Conservation (phyloP, 2,329 filamentous ascomycete genomes). For the Diaporthe humulicola region DNA sequence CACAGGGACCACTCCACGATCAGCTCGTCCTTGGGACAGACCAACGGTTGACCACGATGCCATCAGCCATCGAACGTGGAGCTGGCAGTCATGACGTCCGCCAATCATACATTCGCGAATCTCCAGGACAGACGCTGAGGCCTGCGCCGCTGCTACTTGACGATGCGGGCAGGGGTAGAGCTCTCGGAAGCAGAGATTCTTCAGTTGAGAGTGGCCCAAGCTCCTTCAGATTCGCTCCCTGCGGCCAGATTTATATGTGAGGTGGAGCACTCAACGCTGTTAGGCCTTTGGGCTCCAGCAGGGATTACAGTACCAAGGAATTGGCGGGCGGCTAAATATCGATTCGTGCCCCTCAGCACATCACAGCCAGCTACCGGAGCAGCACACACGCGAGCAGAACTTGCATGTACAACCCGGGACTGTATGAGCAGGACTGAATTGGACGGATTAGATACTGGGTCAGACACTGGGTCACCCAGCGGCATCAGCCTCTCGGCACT, state of each 20-base stretch:
- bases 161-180: slow-evolving; percentile 28
- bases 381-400: not conserved
- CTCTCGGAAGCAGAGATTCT: slow-evolving; percentile 23
- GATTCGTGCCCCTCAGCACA: not conserved
- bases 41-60: too few relatives aligned
- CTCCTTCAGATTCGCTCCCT: not conserved
- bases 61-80: not conserved
- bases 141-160: not conserved
- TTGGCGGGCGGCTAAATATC: slow-evolving; percentile 31
- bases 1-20: not conserved
- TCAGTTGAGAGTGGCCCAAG: slow-evolving; percentile 20
- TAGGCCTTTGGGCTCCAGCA: slow-evolving; percentile 5
- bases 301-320: slow-evolving; percentile 10
- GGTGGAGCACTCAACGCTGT: not conserved
- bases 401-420: not conserved
- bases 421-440: not conserved
- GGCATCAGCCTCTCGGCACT: slow-evolving; percentile 6
- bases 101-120: not conserved
- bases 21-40: not conserved
- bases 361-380: slow-evolving; percentile 6
- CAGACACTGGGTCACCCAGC: slow-evolving; percentile 8
- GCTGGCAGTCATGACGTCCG: not conserved
- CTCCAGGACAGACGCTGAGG: not conserved
- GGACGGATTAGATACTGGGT: not conserved
- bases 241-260: not conserved